Evolutionary conservation across 495 filamentous ascomycete species (phyloP).

Genomic region (Aspergillus baeticus): DNA sequence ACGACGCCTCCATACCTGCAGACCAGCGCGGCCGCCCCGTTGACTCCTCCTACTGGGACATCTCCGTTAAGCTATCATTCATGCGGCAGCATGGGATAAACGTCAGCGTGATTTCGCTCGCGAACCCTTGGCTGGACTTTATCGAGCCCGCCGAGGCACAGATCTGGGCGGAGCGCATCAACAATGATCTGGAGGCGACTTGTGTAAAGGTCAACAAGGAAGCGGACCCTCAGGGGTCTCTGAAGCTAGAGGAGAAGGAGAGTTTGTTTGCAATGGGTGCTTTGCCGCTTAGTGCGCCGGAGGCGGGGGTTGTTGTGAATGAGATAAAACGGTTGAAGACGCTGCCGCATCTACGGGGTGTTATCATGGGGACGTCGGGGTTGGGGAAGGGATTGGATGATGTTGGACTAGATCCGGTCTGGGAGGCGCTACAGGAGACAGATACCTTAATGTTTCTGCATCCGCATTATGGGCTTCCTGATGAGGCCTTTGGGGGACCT

Average conservation of each 20-base stretch:
- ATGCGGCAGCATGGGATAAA: constrained; percentile 83
- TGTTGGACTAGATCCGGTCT: constrained; percentile 65
- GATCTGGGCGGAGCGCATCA: constrained; percentile 62
- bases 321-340: constrained; percentile 62
- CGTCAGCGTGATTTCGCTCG: constrained; percentile 82
- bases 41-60: constrained; percentile 70
- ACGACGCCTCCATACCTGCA: constrained; percentile 53
- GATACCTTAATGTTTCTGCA: constrained; percentile 77
- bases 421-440: constrained; percentile 62
- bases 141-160: constrained; percentile 61
- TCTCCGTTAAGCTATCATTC: constrained; percentile 73
- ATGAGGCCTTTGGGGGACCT: constrained; percentile 68
- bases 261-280: constrained; percentile 77
- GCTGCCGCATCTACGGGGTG: constrained; percentile 70
- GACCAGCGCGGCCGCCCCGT: constrained; percentile 65
- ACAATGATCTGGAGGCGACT: constrained; percentile 70
- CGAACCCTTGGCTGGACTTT: constrained; percentile 97
- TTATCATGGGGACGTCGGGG: constrained; percentile 86
- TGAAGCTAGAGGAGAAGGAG: constrained; percentile 24
- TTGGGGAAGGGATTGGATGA: constrained; percentile 84
- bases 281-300: constrained; percentile 71
- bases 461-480: constrained; percentile 88
- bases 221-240: constrained; percentile 28
- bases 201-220: constrained; percentile 57
- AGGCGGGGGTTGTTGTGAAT: constrained; percentile 51